Evolutionary conservation across 768 basidiomycete species (phyloP).

Genomic region (Phlebiopsis flavidoalba): DNA sequence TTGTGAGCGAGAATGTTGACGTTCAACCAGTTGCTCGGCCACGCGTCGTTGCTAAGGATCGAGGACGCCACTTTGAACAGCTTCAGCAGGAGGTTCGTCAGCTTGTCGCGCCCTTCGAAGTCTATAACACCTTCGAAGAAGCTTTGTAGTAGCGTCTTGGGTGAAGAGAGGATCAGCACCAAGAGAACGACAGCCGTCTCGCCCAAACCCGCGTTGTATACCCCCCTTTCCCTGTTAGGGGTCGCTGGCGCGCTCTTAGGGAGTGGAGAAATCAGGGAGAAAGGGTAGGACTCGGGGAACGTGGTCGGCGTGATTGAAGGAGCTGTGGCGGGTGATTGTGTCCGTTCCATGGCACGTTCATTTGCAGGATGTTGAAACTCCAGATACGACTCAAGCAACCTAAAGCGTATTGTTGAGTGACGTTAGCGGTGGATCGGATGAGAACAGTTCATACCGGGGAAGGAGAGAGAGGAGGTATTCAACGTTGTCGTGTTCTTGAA

Average conservation of each 20-base stretch:
- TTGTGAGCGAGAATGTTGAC: slow-evolving; percentile 86
- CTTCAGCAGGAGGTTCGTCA: slow-evolving; percentile 61
- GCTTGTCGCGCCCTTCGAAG: slow-evolving; percentile 83
- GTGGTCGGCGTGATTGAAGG: slow-evolving; percentile 65
- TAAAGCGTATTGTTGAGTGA: slow-evolving; percentile 23
- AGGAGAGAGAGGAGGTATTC: slow-evolving; percentile 80
- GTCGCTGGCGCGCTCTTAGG: slow-evolving; percentile 47
- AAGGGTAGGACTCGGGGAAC: slow-evolving; percentile 93
- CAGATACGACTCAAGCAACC: slow-evolving; percentile 81
- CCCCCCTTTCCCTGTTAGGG: not conserved
- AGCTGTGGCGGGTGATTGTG: slow-evolving; percentile 50
- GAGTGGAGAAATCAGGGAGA: slow-evolving; percentile 68
- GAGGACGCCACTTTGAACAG: slow-evolving; percentile 80
- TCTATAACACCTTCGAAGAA: slow-evolving; percentile 80
- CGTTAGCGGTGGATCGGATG: not conserved
- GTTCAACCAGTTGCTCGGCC: slow-evolving; percentile 89
- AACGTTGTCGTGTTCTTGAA: slow-evolving; percentile 88
- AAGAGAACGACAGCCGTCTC: slow-evolving; percentile 85
- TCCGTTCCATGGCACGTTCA: slow-evolving; percentile 63
- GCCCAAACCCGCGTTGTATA: slow-evolving; percentile 74
- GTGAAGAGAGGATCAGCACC: slow-evolving; percentile 74
- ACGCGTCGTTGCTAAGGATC: slow-evolving; percentile 83
- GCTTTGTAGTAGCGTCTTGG: slow-evolving; percentile 67
- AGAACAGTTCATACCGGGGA: slow-evolving; percentile 55
- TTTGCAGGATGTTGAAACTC: slow-evolving; percentile 73